Base-by-base conservation (phyloP, 1,284 basidiomycete species). In the Wallemia hederae region DNA sequence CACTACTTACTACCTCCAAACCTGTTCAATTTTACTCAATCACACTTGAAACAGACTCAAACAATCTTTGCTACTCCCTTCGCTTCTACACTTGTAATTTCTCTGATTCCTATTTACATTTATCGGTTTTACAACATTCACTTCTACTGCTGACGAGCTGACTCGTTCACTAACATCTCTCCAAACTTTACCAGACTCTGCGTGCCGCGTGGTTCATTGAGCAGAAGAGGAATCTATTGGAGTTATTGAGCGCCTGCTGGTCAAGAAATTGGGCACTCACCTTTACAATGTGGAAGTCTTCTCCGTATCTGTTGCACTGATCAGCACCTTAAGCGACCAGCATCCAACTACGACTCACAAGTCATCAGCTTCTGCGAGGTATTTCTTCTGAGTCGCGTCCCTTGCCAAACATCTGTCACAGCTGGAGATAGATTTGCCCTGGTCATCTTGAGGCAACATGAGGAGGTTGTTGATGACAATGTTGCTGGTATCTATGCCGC, bases 391-490 rank as follows among this genome's bases (percentile, higher is more conserved):
- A 90, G 98, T 98, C 73, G 84, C 85, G 73, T 90, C 83, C 63
- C 92, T 80, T 24, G 96, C 90, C 55, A 77, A 76, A 72, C 92
- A 98, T 71, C 97, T 92, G 66, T 94, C 87, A 72, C 92, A 98
- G 68, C 85, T 85, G 49, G 89, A 85, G 60, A 49, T n/a, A 25
- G 1, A 2, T 31, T 19, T 27, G 24, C 73, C 82, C 65, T 68
- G 85, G 85, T 79, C 69, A 81, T 76, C 74, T 86, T 90, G 24
- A 92, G 92, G 76, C 88, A 97, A n/a, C 39, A 49, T 11, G 55
- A 98, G 75, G 11, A 98, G 75, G 72, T 98, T 92, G 71, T 98
- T 98, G 65, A 97, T 89, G 60, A 98, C 89, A 66, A 98, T 98
- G 70, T 91, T 89, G 72, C 98, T 92, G 57, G 91, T 97, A 72